Evolutionary conservation across 2,329 filamentous ascomycete species (phyloP).

Genomic region (Trichoderma harzianum): DNA sequence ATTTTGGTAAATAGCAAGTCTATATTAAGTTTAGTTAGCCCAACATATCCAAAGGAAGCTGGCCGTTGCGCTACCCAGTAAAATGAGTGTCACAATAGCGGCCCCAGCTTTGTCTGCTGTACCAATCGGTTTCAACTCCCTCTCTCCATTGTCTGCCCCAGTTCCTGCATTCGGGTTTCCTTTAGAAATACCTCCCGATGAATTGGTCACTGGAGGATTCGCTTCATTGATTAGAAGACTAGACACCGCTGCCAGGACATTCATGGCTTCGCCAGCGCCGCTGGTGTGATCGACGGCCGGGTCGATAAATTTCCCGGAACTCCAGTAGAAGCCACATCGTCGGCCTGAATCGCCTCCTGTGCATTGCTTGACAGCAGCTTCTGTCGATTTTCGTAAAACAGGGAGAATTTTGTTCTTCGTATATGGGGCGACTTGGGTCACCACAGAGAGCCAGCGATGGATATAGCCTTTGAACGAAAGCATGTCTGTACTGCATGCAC

Average conservation of each 20-base stretch:
- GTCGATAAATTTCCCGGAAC: constrained; percentile 40
- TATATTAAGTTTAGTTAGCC: constrained; percentile 28
- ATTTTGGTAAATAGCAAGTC: no score
- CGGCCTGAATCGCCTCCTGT: constrained; percentile 55
- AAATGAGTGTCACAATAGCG: constrained; percentile 45
- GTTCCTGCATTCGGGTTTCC: constrained; percentile 42
- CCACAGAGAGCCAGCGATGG: constrained; percentile 60
- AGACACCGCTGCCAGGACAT: constrained; percentile 53
- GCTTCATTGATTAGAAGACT: constrained; percentile 44
- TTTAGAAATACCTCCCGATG: constrained; percentile 49
- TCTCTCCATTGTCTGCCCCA: constrained; percentile 31
- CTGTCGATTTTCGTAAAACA: constrained; percentile 54
- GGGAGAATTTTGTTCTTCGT: constrained; percentile 54
- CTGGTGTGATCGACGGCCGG: constrained; percentile 51
- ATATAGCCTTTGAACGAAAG: constrained; percentile 69
- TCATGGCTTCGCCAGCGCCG: constrained; percentile 58
- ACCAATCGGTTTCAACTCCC: constrained; percentile 34
- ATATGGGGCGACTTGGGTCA: constrained; percentile 60
- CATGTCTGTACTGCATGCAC: constrained; percentile 68
- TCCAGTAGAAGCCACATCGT: constrained; percentile 66
- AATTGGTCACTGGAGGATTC: constrained; percentile 41
- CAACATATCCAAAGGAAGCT: constrained; percentile 51
- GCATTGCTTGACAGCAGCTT: constrained; percentile 60
- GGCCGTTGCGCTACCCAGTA: constrained; percentile 40
- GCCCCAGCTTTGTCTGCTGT: constrained; percentile 47